Base-by-base conservation (phyloP, 106 monocot genomes). In the Dactylorhiza incarnata region DNA sequence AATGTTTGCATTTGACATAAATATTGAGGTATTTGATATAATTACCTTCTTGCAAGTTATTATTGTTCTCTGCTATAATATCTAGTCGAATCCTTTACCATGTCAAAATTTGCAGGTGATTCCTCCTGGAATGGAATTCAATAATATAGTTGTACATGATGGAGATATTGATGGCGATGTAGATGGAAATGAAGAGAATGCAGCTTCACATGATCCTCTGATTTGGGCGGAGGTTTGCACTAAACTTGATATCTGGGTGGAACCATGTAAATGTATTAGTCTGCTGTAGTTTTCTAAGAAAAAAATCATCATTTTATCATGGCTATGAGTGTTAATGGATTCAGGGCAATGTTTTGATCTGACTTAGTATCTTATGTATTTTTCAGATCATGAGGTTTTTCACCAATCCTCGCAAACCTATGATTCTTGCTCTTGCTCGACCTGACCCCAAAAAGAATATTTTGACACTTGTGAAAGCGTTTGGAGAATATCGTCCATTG, bases 361-460 rank as follows among this genome's bases (percentile, higher is more conserved):
- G 23, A 23, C 11, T 65, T 19, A 16, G n/a, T 74, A 16, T 25
- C 29, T 76, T 43, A 20, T 65, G 43, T 61, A 74, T 29, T 78
- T 72, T 73, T 49, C 86, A 95, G 97, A 86, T 97, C 79, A 97
- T 97, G 97, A 82, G 93, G 14, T 97, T 97, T 83, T 94, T 97
- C 81, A 84, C 93, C 50, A 97, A 97, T 49, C 97, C 97, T 48
- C 86, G 91, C 22, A 97, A 97, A 62, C 97, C 97, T 66, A 97
- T 97, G 93, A 94, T 97, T 73, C 93, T 97, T 75, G 97, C 97
- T 74, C 87, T 97, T 80, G 93, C 97, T 82, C 83, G 97, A 29
- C 87, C 97, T 63, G 97, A 97, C 71, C 97, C 97, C 20, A 97
- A 97, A 77, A 97, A 97, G 87, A 97, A 94, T 48, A 89, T 97